Evolutionary conservation across 2,329 filamentous ascomycete genomes (phyloP).

Genomic region (Hysterium pulicare): DNA sequence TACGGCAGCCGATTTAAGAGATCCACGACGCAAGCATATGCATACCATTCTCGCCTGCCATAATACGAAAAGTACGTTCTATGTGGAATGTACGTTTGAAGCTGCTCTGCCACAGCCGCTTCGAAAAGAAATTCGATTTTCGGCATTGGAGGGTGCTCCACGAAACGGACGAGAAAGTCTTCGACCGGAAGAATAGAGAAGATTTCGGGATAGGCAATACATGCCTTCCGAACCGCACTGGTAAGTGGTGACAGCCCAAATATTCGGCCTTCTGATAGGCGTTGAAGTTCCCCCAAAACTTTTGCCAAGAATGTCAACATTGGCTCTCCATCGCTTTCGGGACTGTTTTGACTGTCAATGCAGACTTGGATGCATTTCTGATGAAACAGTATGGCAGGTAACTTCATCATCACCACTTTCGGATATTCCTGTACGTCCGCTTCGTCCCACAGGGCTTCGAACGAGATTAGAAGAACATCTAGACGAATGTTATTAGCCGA

Average conservation of each 20-base stretch:
- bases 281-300: constrained; percentile 23
- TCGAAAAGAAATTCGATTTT: constrained; percentile 47
- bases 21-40: constrained; percentile 46
- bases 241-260: constrained; percentile 32
- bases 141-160: constrained; percentile 40
- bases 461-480: constrained; percentile 16
- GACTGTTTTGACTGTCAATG: constrained; percentile 6
- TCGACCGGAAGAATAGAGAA: constrained; percentile 34
- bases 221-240: constrained; percentile 29
- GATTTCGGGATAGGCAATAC: constrained; percentile 23
- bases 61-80: constrained; percentile 44
- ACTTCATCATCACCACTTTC: constrained; percentile 34
- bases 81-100: constrained; percentile 26
- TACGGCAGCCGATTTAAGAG: constrained; percentile 39
- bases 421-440: constrained; percentile 48
- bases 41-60: constrained; percentile 41
- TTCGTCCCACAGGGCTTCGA: constrained; percentile 46
- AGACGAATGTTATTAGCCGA: constrained; percentile 1
- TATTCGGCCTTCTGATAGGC: constrained; percentile 29
- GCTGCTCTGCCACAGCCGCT: constrained; percentile 35
- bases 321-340: neutral
- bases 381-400: constrained; percentile 40
- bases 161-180: constrained; percentile 38
- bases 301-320: constrained; percentile 16
- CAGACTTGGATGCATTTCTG: constrained; percentile 22